Percentiles rank a stretch among this genome's conserved stretches.
Evolutionary conservation across 371 early-diverging fungal species (phyloP).

Genomic region (Zychaea mexicana): DNA sequence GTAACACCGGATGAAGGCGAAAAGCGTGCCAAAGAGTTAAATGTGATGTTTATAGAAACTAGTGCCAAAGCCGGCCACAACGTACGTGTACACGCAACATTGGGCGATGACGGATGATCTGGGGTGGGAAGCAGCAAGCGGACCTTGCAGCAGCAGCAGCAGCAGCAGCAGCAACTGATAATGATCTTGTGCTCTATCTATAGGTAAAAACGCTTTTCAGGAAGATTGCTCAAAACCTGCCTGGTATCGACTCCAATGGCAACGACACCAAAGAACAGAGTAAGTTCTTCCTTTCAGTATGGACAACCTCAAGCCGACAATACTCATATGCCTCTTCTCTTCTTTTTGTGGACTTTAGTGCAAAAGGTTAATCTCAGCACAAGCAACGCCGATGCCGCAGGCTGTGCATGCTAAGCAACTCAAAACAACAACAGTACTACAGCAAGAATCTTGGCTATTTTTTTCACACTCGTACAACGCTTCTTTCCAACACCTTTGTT

Average conservation of each 20-base stretch:
- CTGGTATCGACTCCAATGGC: slow-evolving; percentile 76
- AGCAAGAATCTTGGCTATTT: too few relatives aligned
- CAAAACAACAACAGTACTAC: too few relatives aligned
- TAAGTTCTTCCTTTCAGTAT: slow-evolving; percentile 12
- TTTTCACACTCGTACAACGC: not conserved
- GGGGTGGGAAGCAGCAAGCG: too few relatives aligned
- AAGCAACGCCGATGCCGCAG: slow-evolving; percentile 23
- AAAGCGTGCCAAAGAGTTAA: slow-evolving; percentile 90
- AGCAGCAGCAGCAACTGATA: too few relatives aligned
- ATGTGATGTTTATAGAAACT: slow-evolving; percentile 97
- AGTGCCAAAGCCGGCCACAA: slow-evolving; percentile 97
- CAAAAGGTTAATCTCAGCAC: slow-evolving; percentile 39
- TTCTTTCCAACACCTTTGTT: too few relatives aligned
- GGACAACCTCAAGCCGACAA: too few relatives aligned
- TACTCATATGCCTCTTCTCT: too few relatives aligned
- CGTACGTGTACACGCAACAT: slow-evolving; percentile 48
- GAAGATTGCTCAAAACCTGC: slow-evolving; percentile 95
- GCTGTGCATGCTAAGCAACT: slow-evolving; percentile 42
- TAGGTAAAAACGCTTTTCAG: slow-evolving; percentile 90
- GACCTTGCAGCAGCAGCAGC: too few relatives aligned
- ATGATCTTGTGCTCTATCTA: not conserved
- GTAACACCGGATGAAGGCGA: slow-evolving; percentile 96
- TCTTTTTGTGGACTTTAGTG: slow-evolving; percentile 18
- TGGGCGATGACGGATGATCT: too few relatives aligned
- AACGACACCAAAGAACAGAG: slow-evolving; percentile 40